Percentiles rank a stretch among this genome's conserved stretches.
Conservation (phyloP, 106 monocot species). For the Phalaenopsis equestris region DNA sequence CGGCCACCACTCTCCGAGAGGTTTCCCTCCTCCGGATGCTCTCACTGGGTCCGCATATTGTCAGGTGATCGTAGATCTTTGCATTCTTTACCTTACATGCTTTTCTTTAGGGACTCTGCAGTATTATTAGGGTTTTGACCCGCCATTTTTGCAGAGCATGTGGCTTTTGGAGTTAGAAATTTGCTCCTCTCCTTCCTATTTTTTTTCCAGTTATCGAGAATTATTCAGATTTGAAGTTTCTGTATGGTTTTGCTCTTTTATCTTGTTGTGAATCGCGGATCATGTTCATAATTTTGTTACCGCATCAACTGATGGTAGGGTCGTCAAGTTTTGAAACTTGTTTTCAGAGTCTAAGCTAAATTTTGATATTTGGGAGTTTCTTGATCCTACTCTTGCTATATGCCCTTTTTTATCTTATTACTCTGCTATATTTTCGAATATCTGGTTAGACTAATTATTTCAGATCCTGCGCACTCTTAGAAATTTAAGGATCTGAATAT, state of each 20-base stretch:
- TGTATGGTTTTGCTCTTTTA: not conserved
- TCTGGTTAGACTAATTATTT: too few species aligned
- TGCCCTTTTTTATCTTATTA: too few species aligned
- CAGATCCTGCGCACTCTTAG: too few species aligned
- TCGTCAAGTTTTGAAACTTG: too few species aligned
- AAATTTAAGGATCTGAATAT: too few species aligned
- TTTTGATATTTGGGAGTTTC: too few species aligned
- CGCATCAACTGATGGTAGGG: too few species aligned
- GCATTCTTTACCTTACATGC: not conserved
- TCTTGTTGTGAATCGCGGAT: not conserved
- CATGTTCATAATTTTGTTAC: not conserved
- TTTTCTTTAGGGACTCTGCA: not conserved
- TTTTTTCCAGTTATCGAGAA: not conserved
- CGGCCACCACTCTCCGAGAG: conserved; percentile 83
- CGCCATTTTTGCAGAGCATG: not conserved
- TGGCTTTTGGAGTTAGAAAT: too few species aligned
- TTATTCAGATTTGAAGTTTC: too few species aligned
- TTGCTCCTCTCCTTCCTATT: not conserved
- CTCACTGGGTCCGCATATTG: conserved; percentile 76
- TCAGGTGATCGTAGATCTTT: conserved; percentile 39
- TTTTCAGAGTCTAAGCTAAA: too few species aligned
- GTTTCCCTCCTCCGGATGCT: conserved; percentile 96
- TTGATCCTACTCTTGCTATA: too few species aligned
- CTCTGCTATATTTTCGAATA: too few species aligned
- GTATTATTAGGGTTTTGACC: not conserved